Base-by-base conservation (phyloP, 129 eudicot genomes). In the Heracleum sosnowskyi region DNA sequence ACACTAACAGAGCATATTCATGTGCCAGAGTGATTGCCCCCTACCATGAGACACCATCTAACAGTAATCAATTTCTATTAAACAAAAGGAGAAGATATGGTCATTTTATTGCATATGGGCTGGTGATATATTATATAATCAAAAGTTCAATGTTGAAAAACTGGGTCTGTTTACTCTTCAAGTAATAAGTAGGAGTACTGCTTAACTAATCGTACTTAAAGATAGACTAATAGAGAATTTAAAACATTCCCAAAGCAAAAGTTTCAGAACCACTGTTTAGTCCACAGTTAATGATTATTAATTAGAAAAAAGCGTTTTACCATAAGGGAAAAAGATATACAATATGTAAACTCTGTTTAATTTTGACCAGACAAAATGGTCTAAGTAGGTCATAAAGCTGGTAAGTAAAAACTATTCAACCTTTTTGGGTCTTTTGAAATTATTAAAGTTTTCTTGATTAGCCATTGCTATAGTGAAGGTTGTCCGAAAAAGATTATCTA, bases 1-100 rank as follows among this genome's bases (percentile, higher is more conserved):
- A 78, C 70, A 79, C 73, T 63, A 73, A 49, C 63, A 63, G 17
- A 47, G 81, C 76, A 79, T 46, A 31, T 76, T 83, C 68, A 79
- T 79, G 63, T 68, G 86, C 86, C 86, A 79, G 83, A 66, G 55
- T 64, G n/a, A 31, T 45, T 83, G 86, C 79, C 78, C 83, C 86
- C 83, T 75, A 75, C 77, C 78, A 51, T 55, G 86, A 83, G 86
- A 83, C 86, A 83, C 73, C 80, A 75, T 79, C 64, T 40, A 76
- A 69, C 80, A 76, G 78, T 45, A 35, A 76, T 75, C 64, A 75
- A 6, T 68, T n/a, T 46, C 46, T 35, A 24, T 60, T 62, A 63
- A 62, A 60, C 13, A 46, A 64, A 47, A 64, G 69, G 40, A 36
- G 64, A 37, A 78, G 28, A 75, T 57, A 37, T 63, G 69, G 47